phyloP scores from a whole-genome alignment of 1,284 basidiomycete genomes.

The Apiotrichum domesticum region DNA sequence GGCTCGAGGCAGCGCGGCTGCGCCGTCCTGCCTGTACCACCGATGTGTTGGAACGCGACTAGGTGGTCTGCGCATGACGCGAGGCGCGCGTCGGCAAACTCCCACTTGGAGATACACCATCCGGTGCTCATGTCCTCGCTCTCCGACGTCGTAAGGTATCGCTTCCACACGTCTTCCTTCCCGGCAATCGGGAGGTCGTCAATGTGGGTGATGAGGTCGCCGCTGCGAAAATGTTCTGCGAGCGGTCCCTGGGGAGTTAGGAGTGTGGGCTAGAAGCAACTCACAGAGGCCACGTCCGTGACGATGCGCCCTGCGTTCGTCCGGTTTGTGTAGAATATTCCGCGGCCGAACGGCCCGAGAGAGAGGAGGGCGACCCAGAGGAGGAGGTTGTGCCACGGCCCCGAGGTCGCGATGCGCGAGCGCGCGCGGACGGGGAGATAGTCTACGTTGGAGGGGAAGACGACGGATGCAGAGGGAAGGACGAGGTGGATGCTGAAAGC shows the following conservation, averaged over 20 bases:
- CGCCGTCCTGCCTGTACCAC: no score
- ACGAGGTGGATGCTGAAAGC: constrained; percentile 29
- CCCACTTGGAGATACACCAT: constrained; percentile 12
- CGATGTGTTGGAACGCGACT: no score
- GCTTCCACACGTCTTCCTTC: constrained; percentile 23
- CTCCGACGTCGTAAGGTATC: constrained; percentile 22
- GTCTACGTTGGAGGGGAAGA: constrained; percentile 34
- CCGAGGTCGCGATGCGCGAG: constrained; percentile 37
- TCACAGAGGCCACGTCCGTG: constrained; percentile 26
- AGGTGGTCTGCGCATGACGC: constrained; percentile 4
- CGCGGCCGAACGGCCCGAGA: constrained; percentile 4
- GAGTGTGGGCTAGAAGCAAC: neutral
- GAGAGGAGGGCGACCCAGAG: constrained; percentile 19
- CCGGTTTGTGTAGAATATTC: constrained; percentile 29
- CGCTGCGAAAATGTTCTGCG: constrained; percentile 20
- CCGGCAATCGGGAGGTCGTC: constrained; percentile 32
- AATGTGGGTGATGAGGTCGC: constrained; percentile 36
- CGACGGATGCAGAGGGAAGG: constrained; percentile 36
- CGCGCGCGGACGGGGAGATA: constrained; percentile 27
- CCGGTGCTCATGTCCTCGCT: constrained; percentile 1
- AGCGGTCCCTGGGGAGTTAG: neutral
- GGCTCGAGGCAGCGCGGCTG: constrained; percentile 24
- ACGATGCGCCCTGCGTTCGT: constrained; percentile 24
- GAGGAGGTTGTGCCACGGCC: constrained; percentile 41
- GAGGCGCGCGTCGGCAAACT: constrained; percentile 4